Evolutionary conservation across 192 early-diverging fungal genomes (phyloP).

Genomic region (Coemansia sp.): DNA sequence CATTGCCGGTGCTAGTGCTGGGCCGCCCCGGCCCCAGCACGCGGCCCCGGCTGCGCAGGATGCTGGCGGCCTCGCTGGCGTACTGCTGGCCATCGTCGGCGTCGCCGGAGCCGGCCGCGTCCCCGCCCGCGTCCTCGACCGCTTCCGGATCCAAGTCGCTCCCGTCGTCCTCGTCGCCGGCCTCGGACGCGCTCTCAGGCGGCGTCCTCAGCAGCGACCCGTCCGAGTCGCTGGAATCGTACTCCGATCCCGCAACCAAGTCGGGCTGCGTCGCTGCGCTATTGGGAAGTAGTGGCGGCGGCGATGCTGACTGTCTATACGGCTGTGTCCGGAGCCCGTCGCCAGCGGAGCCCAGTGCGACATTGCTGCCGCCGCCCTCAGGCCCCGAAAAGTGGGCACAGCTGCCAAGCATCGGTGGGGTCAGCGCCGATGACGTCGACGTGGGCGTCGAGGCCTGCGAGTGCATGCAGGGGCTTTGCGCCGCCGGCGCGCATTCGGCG

Average conservation of each 20-base stretch:
- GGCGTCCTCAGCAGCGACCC: slow-evolving; percentile 36
- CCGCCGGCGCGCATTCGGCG: neutral
- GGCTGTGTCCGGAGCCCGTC: too few species aligned
- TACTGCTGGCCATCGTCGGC: neutral
- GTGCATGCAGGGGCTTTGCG: neutral
- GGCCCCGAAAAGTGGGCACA: neutral
- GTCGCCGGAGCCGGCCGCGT: neutral
- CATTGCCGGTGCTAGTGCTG: neutral
- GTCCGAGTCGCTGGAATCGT: slow-evolving; percentile 37
- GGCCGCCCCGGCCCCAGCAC: neutral
- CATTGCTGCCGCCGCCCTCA: too few species aligned
- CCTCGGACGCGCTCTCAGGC: slow-evolving; percentile 15
- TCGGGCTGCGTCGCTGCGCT: neutral
- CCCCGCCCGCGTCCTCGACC: neutral
- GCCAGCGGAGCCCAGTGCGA: too few species aligned
- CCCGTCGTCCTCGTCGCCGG: neutral
- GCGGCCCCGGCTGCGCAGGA: neutral
- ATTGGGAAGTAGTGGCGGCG: slow-evolving; percentile 11
- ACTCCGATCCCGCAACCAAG: slow-evolving; percentile 6
- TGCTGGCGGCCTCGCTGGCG: neutral
- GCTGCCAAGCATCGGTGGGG: neutral
- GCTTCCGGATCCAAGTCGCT: neutral
- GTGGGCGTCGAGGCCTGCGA: neutral
- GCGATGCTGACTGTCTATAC: slow-evolving; percentile 1
- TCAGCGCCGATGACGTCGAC: neutral